phyloP scores from a whole-genome alignment of 108 stramenopile species.

The Aurantiochytrium sp. region DNA sequence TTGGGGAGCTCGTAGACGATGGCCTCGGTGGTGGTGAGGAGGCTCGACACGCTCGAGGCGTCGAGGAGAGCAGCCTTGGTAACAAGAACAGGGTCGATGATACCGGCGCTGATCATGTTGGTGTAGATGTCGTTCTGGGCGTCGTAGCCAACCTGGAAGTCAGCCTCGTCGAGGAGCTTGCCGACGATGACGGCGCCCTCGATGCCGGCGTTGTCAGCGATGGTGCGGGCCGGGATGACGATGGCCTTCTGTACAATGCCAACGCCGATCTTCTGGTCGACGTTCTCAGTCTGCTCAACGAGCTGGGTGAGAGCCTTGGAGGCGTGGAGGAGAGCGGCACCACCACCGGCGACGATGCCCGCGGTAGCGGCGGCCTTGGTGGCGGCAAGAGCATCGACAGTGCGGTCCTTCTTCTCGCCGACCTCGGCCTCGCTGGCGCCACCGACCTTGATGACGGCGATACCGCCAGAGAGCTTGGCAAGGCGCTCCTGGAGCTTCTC shows the following conservation, averaged over 20 bases:
- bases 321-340: slow-evolving; percentile 94
- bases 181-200: slow-evolving; percentile 92
- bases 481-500: slow-evolving; percentile 99
- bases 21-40: slow-evolving; percentile 94
- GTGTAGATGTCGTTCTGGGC: slow-evolving; percentile 79
- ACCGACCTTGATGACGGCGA: slow-evolving; percentile 98
- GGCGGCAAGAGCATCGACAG: slow-evolving; percentile 98
- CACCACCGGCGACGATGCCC: slow-evolving; percentile 98
- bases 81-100: slow-evolving; percentile 99
- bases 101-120: slow-evolving; percentile 87
- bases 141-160: slow-evolving; percentile 65
- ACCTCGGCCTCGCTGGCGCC: slow-evolving; percentile 98
- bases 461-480: slow-evolving; percentile 94
- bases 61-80: slow-evolving; percentile 94
- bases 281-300: slow-evolving; percentile 67
- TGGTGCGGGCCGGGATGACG: slow-evolving; percentile 77
- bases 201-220: slow-evolving; percentile 89
- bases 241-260: slow-evolving; percentile 94
- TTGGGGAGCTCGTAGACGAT: slow-evolving; percentile 90
- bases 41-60: slow-evolving; percentile 88
- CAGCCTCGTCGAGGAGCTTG: slow-evolving; percentile 73
- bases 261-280: slow-evolving; percentile 96
- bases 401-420: slow-evolving; percentile 98
- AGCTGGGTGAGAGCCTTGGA: slow-evolving; percentile 73
- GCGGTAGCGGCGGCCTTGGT: slow-evolving; percentile 97